Evolutionary conservation across 1,284 basidiomycete genomes (phyloP).

Genomic region (Austropuccinia psidii): DNA sequence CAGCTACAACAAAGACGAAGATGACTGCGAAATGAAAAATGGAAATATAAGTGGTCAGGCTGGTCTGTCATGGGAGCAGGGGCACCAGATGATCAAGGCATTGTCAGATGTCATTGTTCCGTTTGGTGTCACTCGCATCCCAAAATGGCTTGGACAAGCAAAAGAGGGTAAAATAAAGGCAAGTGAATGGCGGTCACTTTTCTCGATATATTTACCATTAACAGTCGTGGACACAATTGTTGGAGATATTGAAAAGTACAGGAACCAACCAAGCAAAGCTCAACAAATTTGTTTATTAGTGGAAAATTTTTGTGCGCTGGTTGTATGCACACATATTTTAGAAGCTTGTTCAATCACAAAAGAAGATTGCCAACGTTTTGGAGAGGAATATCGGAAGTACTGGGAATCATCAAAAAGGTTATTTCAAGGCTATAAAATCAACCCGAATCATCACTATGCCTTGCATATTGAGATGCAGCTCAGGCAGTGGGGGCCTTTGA

Average conservation of each 20-base stretch:
- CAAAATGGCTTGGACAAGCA: too few relatives aligned
- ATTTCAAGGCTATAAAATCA: not conserved
- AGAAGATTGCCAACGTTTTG: not conserved
- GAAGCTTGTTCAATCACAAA: not conserved
- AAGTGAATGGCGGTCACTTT: too few relatives aligned
- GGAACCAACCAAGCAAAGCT: too few relatives aligned
- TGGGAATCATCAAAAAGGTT: not conserved
- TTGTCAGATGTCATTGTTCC: too few relatives aligned
- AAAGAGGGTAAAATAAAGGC: too few relatives aligned
- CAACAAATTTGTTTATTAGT: too few relatives aligned
- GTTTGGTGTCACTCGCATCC: too few relatives aligned
- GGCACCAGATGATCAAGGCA: not conserved
- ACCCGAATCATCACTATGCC: not conserved
- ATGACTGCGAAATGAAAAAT: not conserved
- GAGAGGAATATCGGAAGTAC: not conserved
- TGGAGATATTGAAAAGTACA: too few relatives aligned
- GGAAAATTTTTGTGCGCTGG: slow-evolving; percentile 29
- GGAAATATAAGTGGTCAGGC: too few relatives aligned
- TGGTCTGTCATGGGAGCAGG: too few relatives aligned
- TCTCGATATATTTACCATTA: too few relatives aligned
- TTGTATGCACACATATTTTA: not conserved
- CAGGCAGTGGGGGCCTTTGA: not conserved
- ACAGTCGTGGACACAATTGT: too few relatives aligned
- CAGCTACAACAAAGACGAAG: not conserved
- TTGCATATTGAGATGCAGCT: not conserved